Conservation (phyloP, 2,329 filamentous ascomycete species). For the Cladophialophora exuberans region DNA sequence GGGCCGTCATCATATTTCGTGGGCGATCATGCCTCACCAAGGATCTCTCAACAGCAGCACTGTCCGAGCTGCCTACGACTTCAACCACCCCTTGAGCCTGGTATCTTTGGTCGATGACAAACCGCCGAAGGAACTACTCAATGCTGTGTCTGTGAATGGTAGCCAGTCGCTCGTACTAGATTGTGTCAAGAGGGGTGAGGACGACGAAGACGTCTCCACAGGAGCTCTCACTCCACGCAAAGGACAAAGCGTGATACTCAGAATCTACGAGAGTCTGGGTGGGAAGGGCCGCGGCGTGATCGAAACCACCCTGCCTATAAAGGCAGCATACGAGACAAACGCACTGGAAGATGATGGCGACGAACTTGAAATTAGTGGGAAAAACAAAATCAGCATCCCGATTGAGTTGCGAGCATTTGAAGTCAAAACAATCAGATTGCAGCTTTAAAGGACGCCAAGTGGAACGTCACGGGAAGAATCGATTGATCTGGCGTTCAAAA, state of each 20-base stretch:
- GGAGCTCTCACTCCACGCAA: conserved; percentile 65
- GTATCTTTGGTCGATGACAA: conserved; percentile 35
- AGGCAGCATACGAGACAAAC: conserved; percentile 81
- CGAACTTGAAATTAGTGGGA: conserved; percentile 57
- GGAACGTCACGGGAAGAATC: no score
- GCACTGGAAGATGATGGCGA: conserved; percentile 84
- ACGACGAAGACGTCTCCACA: conserved; percentile 69
- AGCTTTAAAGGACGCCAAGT: conserved; percentile 43
- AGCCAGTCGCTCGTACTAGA: conserved; percentile 76
- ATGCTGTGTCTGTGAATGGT: conserved; percentile 70
- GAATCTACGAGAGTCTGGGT: conserved; percentile 87
- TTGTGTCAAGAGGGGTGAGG: conserved; percentile 89
- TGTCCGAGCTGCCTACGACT: conserved; percentile 81
- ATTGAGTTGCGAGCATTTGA: conserved; percentile 79
- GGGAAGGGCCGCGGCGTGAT: conserved; percentile 76
- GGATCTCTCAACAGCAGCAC: conserved; percentile 73
- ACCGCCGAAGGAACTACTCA: conserved; percentile 33
- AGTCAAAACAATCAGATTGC: conserved; percentile 77
- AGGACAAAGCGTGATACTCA: conserved; percentile 78
- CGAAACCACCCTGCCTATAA: conserved; percentile 68
- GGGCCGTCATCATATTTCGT: conserved; percentile 84
- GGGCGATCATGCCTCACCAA: conserved; percentile 84
- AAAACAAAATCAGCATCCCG: conserved; percentile 50
- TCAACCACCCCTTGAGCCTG: conserved; percentile 75
- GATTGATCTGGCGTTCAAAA: no score